Evolutionary conservation across 495 filamentous ascomycete species (phyloP).

Genomic region (Penicillium diatomitis): DNA sequence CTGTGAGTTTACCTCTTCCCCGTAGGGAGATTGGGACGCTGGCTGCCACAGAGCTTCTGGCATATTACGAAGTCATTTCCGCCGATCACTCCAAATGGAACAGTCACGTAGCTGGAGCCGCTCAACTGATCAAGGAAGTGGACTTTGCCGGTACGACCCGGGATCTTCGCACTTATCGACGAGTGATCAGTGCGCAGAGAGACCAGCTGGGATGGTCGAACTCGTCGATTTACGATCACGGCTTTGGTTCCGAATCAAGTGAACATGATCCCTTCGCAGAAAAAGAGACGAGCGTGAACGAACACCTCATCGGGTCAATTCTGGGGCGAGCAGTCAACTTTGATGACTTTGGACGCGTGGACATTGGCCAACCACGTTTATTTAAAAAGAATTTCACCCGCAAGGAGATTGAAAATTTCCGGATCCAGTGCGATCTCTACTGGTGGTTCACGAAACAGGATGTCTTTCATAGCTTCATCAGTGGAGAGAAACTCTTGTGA

Average conservation of each 20-base stretch:
- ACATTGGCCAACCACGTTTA: conserved; percentile 11
- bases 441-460: conserved; percentile 98
- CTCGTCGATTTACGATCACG: conserved; percentile 8
- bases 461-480: conserved; percentile 79
- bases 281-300: conserved; percentile 33
- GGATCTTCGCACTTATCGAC: conserved; percentile 50
- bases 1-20: conserved; percentile 58
- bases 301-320: conserved; percentile 33
- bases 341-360: conserved; percentile 37
- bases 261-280: conserved; percentile 38
- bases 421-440: conserved; percentile 77
- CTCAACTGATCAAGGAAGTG: conserved; percentile 73
- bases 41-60: conserved; percentile 78
- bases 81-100: conserved; percentile 96
- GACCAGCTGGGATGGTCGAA: conserved; percentile 10
- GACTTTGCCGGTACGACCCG: conserved; percentile 65
- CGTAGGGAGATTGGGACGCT: conserved; percentile 75
- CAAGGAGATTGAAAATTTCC: conserved; percentile 68
- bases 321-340: conserved; percentile 37
- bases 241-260: conserved; percentile 10
- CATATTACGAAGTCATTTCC: conserved; percentile 89
- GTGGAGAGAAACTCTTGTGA: conserved; percentile 77
- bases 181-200: conserved; percentile 18
- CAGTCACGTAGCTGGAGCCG: conserved; percentile 77
- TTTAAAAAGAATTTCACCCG: conserved; percentile 43